Conservation (phyloP, 768 basidiomycete species). For the Albatrellus ellisii region DNA sequence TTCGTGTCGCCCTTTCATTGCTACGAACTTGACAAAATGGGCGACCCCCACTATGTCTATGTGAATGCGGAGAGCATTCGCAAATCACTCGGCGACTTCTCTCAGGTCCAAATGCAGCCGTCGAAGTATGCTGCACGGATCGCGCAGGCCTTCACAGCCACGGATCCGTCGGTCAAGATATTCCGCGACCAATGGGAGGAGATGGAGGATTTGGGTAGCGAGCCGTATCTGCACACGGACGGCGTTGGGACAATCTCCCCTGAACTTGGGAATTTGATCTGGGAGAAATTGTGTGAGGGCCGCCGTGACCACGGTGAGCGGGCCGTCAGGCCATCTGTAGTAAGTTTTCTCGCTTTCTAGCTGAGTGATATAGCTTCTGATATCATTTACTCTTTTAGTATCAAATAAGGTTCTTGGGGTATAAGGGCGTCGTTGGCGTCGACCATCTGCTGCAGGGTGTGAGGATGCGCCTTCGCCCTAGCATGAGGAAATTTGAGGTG, state of each 20-base stretch:
- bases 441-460: constrained; percentile 44
- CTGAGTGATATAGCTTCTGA: background rate
- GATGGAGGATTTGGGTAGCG: constrained; percentile 38
- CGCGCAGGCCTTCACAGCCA: constrained; percentile 76
- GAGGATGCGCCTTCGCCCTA: constrained; percentile 54
- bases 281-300: constrained; percentile 36
- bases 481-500: constrained; percentile 67
- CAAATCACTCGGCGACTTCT: constrained; percentile 53
- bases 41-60: constrained; percentile 26
- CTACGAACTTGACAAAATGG: too few relatives aligned
- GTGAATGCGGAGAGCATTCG: constrained; percentile 52
- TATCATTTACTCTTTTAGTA: constrained; percentile 26
- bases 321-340: constrained; percentile 42
- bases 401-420: constrained; percentile 72
- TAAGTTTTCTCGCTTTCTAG: constrained; percentile 23
- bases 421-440: constrained; percentile 68
- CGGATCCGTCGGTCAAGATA: constrained; percentile 58
- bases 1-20: constrained; percentile 63
- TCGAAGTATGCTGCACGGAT: constrained; percentile 78
- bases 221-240: constrained; percentile 32
- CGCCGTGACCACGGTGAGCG: constrained; percentile 18
- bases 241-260: constrained; percentile 71
- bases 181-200: constrained; percentile 43
- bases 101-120: constrained; percentile 29
- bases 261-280: constrained; percentile 46